Percentiles rank a stretch among this genome's conserved stretches.
Evolutionary conservation across 371 early-diverging fungal species (phyloP).

Genomic region (Chytridiales sp.): DNA sequence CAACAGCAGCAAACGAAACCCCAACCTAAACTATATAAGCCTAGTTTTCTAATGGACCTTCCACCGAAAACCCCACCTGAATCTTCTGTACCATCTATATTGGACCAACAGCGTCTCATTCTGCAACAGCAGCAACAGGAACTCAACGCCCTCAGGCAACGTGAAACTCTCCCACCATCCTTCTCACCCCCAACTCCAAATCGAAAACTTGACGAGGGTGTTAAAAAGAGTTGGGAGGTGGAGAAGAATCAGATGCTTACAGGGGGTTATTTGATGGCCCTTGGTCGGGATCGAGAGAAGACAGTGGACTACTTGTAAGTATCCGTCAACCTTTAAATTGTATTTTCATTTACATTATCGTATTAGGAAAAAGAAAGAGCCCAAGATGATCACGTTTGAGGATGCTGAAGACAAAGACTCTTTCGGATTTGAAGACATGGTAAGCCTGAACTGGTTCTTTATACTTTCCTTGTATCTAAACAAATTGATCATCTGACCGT

Average conservation of each 20-base stretch:
- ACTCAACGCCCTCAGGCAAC: conserved; percentile 9
- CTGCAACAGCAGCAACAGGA: conserved; percentile 15
- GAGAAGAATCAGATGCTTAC: too few species aligned
- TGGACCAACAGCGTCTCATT: conserved; percentile 14
- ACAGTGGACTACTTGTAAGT: conserved; percentile 5
- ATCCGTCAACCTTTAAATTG: background rate
- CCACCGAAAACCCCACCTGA: background rate
- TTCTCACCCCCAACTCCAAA: background rate
- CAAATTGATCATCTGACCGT: too few species aligned
- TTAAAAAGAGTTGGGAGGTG: background rate
- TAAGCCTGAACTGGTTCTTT: too few species aligned
- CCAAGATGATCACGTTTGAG: too few species aligned
- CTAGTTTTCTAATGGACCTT: conserved; percentile 2
- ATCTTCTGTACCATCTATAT: conserved; percentile 13
- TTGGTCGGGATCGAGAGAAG: too few species aligned
- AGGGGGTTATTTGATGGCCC: too few species aligned
- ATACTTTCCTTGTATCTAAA: too few species aligned
- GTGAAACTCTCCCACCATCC: background rate
- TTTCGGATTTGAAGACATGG: too few species aligned
- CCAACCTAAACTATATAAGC: background rate
- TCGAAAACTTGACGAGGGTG: conserved; percentile 1
- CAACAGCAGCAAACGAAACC: background rate
- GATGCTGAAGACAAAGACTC: too few species aligned
- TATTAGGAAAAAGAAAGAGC: too few species aligned
- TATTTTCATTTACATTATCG: too few species aligned